Percentiles rank a stretch among this genome's conserved stretches.
Conservation (phyloP, 345 rosid species). For the Rhizophora mangle region DNA sequence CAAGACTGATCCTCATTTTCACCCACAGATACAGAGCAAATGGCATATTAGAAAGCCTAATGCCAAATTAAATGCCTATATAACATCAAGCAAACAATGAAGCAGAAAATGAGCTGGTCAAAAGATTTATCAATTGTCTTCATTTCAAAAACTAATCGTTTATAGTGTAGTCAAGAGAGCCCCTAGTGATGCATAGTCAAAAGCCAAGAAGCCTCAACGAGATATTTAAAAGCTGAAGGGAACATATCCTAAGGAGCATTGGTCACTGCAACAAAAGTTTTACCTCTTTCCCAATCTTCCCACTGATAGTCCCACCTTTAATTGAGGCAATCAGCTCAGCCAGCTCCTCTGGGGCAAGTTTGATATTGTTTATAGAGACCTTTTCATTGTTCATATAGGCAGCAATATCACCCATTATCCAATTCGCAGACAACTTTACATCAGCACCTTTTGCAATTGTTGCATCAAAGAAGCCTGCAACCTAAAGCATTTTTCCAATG, state of each 20-base stretch:
- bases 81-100: background rate
- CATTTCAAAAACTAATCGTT: background rate
- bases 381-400: conserved; percentile 83
- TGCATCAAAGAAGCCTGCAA: conserved; percentile 79
- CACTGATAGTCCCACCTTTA: conserved; percentile 81
- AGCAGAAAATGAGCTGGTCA: background rate
- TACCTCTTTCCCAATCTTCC: conserved; percentile 95
- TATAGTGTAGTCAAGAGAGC: background rate
- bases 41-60: no score
- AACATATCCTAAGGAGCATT: background rate
- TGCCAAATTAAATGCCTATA: no score
- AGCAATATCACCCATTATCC: conserved; percentile 95
- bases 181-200: background rate
- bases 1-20: no score
- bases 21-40: no score
- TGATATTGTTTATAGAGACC: conserved; percentile 64
- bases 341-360: conserved; percentile 72
- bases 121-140: background rate
- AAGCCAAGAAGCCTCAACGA: background rate
- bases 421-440: conserved; percentile 68
- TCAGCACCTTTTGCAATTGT: conserved; percentile 77
- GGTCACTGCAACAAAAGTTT: conserved; percentile 9
- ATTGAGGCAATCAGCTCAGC: conserved; percentile 85
- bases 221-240: background rate
- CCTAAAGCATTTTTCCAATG: conserved; percentile 43